A percentile compares a stretch with the other conserved stretches of the same genome.
Conservation (phyloP, 768 basidiomycete species). For the Dioszegia aurantiaca region DNA sequence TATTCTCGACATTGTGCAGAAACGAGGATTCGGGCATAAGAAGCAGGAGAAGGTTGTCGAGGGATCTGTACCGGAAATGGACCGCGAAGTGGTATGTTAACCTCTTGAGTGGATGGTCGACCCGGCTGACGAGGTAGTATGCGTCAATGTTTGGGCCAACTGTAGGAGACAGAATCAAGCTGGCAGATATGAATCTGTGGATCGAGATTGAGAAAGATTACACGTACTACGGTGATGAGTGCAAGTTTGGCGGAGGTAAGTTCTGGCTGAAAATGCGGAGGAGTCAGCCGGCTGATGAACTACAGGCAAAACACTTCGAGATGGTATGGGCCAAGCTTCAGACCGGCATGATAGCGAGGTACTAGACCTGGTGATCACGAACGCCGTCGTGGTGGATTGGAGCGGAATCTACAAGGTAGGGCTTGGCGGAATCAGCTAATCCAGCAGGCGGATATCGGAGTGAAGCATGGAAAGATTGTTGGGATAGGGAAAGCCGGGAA, state of each 20-base stretch:
- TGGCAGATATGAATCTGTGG: conserved; percentile 89
- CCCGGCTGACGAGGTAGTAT: conserved; percentile 55
- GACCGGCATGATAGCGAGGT: conserved; percentile 65
- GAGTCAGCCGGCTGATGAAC: background rate
- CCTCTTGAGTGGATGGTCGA: background rate
- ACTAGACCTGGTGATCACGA: conserved; percentile 91
- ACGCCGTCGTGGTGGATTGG: conserved; percentile 92
- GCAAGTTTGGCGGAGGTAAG: conserved; percentile 92
- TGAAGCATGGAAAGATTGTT: conserved; percentile 74
- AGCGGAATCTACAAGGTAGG: conserved; percentile 86
- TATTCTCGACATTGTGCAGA: conserved; percentile 56
- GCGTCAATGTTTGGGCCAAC: conserved; percentile 96
- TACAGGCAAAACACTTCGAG: conserved; percentile 84
- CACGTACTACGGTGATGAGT: conserved; percentile 91
- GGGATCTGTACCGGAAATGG: conserved; percentile 57
- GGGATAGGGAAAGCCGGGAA: conserved; percentile 98
- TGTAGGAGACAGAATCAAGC: conserved; percentile 76
- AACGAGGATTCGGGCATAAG: conserved; percentile 65
- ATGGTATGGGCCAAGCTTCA: conserved; percentile 93
- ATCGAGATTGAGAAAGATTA: conserved; percentile 84
- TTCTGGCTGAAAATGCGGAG: background rate
- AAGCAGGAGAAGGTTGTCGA: conserved; percentile 56
- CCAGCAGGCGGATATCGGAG: conserved; percentile 83
- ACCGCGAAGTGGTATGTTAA: conserved; percentile 49
- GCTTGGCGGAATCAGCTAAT: background rate